Conservation (phyloP, 768 basidiomycete species). For the Xerocomellus amylosporus region DNA sequence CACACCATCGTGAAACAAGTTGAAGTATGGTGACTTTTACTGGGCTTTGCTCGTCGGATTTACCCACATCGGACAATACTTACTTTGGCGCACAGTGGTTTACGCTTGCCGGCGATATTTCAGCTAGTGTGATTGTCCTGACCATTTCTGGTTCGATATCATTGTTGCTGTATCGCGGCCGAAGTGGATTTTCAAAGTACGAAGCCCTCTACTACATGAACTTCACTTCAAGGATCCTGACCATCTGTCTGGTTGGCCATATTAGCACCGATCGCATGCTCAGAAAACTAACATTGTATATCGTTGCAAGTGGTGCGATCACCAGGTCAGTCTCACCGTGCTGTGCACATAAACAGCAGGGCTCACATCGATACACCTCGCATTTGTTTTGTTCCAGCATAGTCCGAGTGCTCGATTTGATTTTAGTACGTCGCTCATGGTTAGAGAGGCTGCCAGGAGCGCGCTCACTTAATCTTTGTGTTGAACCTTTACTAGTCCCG, state of each 20-base stretch:
- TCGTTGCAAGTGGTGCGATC: conserved; percentile 2
- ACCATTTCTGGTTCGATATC: conserved; percentile 1
- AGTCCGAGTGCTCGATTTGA: not conserved
- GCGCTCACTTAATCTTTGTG: not conserved
- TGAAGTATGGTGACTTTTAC: not conserved
- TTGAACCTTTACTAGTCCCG: not conserved
- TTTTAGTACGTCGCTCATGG: not conserved
- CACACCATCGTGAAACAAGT: not conserved
- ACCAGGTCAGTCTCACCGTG: not conserved
- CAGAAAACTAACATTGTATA: not conserved
- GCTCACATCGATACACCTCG: not conserved
- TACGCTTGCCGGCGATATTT: not conserved
- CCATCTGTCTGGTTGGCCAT: not conserved
- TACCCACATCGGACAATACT: not conserved
- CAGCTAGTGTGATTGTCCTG: not conserved
- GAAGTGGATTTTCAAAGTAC: not conserved
- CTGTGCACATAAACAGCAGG: not conserved
- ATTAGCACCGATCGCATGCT: not conserved
- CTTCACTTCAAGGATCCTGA: not conserved
- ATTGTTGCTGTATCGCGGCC: not conserved
- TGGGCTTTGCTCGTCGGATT: not conserved
- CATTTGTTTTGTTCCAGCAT: not conserved
- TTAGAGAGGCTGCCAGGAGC: not conserved
- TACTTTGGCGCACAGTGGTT: not conserved
- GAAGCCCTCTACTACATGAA: not conserved